Evolutionary conservation across 371 early-diverging fungal genomes (phyloP).

Genomic region (Gilbertella persicaria): DNA sequence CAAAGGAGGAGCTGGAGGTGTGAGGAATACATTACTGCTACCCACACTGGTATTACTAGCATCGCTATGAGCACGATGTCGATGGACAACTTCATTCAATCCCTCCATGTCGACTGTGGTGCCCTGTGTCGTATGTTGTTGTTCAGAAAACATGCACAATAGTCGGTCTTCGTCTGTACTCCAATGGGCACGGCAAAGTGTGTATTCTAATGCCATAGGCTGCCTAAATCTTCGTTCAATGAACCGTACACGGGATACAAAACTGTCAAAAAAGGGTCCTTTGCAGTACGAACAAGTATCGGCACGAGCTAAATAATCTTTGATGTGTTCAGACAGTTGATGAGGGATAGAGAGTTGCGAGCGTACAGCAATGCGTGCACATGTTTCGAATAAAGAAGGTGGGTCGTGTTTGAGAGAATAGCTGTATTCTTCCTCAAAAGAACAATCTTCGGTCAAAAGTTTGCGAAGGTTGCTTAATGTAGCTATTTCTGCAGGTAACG

Average conservation of each 20-base stretch:
- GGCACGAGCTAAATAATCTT: conserved; percentile 63
- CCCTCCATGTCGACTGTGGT: conserved; percentile 20
- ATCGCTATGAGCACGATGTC: conserved; percentile 28
- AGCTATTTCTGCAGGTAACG: conserved; percentile 33
- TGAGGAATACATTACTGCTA: background rate
- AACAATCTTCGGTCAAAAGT: conserved; percentile 52
- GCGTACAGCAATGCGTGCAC: conserved; percentile 72
- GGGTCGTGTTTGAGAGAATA: conserved; percentile 22
- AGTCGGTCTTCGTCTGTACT: conserved; percentile 26
- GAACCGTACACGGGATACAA: conserved; percentile 54
- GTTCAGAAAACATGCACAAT: conserved; percentile 23
- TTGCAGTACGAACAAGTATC: conserved; percentile 78
- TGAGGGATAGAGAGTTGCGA: conserved; percentile 57
- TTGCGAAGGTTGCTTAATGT: conserved; percentile 52
- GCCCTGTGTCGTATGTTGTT: background rate
- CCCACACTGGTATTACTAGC: background rate
- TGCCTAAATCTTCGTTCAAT: conserved; percentile 59
- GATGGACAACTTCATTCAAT: conserved; percentile 7
- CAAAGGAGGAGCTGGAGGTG: conserved; percentile 12
- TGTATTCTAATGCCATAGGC: conserved; percentile 27
- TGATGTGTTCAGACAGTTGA: conserved; percentile 53
- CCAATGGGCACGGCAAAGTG: conserved; percentile 35
- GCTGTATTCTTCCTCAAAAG: conserved; percentile 37
- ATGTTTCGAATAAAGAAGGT: conserved; percentile 69
- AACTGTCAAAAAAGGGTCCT: conserved; percentile 79